These are phyloP conservation scores for Talaromyces verruculosus DNA, from an alignment of 2,329 filamentous ascomycete genomes.

Conservation along the genomic window DNA sequence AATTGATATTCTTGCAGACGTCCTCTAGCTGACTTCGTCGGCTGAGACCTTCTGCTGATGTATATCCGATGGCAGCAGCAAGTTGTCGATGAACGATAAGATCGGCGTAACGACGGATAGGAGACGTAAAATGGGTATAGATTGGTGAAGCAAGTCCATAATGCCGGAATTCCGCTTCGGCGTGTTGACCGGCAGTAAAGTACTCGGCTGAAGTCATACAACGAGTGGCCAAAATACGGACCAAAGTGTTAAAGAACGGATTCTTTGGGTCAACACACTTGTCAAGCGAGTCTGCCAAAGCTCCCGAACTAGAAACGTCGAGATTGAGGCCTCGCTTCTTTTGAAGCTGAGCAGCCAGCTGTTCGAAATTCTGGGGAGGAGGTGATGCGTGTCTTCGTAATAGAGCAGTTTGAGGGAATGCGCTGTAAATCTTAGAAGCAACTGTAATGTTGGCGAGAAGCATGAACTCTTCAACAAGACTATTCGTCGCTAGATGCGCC, in stretches of 20 bases:
- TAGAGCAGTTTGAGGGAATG: conserved; percentile 93
- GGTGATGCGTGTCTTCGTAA: conserved; percentile 89
- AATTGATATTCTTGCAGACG: conserved; percentile 98
- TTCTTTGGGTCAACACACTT: conserved; percentile 74
- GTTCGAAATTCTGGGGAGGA: conserved; percentile 94
- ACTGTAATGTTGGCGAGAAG: conserved; percentile 95
- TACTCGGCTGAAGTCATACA: conserved; percentile 99
- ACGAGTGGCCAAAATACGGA: conserved; percentile 94
- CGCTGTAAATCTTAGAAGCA: conserved; percentile 81
- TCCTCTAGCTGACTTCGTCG: conserved; percentile 82
- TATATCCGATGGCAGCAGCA: conserved; percentile 89
- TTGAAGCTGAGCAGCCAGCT: conserved; percentile 84
- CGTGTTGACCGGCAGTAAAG: conserved; percentile 90
- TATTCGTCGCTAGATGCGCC: conserved; percentile 90
- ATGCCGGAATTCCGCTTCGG: conserved; percentile 92
- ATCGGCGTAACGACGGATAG: conserved; percentile 97
- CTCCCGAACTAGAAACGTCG: conserved; percentile 80
- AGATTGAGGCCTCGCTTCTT: conserved; percentile 81
- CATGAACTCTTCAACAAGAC: conserved; percentile 98
- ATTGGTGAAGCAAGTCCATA: conserved; percentile 96
- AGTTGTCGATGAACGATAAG: conserved; percentile 91
- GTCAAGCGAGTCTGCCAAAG: conserved; percentile 91
- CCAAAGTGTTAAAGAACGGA: conserved; percentile 97
- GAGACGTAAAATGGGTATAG: conserved; percentile 98
- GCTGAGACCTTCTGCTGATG: conserved; percentile 76